Evolutionary conservation across 2,329 filamentous ascomycete genomes (phyloP).

Genomic region (Cladophialophora psammophila): DNA sequence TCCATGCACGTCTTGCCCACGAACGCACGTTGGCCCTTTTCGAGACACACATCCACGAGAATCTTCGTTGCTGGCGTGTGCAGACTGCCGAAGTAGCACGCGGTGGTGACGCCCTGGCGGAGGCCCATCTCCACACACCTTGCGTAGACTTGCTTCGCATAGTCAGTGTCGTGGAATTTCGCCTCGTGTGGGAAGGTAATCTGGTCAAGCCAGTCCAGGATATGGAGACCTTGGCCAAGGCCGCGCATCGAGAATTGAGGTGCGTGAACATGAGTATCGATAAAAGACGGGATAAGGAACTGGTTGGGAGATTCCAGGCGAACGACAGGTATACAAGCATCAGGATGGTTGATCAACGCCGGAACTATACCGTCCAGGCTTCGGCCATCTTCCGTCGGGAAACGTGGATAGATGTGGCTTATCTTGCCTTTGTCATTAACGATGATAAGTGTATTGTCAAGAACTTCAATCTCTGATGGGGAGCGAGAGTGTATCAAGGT

Average conservation of each 20-base stretch:
- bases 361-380: conserved; percentile 17
- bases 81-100: conserved; percentile 66
- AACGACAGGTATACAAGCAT: background rate
- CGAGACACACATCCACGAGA: conserved; percentile 62
- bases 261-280: conserved; percentile 74
- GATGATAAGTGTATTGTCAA: conserved; percentile 45
- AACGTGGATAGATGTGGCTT: conserved; percentile 39
- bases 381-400: conserved; percentile 31
- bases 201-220: conserved; percentile 68
- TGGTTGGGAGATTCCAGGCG: conserved; percentile 46
- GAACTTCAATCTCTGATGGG: conserved; percentile 47
- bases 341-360: conserved; percentile 9
- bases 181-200: conserved; percentile 71
- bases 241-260: conserved; percentile 62
- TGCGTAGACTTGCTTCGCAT: conserved; percentile 62
- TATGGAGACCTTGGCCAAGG: conserved; percentile 49
- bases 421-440: conserved; percentile 30
- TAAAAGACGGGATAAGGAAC: conserved; percentile 66
- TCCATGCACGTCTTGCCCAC: conserved; percentile 71
- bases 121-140: conserved; percentile 65
- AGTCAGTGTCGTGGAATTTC: conserved; percentile 61
- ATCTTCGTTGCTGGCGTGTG: conserved; percentile 65
- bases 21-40: conserved; percentile 65
- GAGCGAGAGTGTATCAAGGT: conserved; percentile 53
- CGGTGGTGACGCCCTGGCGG: conserved; percentile 68